Base-by-base conservation (phyloP, 768 basidiomycete species). In the Trametes cinnabarina region DNA sequence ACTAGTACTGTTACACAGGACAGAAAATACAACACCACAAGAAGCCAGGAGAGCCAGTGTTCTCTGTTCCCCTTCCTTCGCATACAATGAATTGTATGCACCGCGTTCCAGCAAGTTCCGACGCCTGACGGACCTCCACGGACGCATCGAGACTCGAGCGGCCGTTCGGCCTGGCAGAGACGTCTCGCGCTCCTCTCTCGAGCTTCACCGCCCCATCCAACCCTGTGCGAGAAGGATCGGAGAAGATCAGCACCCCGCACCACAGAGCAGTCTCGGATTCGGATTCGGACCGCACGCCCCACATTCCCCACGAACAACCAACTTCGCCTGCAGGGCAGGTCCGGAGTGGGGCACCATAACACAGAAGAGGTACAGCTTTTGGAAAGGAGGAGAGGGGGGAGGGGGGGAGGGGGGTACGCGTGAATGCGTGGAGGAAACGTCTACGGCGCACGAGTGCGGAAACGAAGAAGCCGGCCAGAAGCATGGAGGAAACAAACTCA, bases 401-500 rank as follows among this genome's bases (percentile, higher is more conserved):
- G n/a, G n/a, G n/a, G n/a, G n/a, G n/a, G n/a, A n/a, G n/a, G n/a
- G n/a, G n/a, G n/a, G n/a, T n/a, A n/a, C n/a, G n/a, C n/a, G n/a
- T n/a, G n/a, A n/a, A n/a, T n/a, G n/a, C n/a, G n/a, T n/a, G n/a
- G n/a, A n/a, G n/a, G n/a, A n/a, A n/a, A n/a, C n/a, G n/a, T n/a
- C n/a, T n/a, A n/a, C n/a, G n/a, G n/a, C n/a, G n/a, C n/a, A n/a
- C n/a, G n/a, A n/a, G n/a, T n/a, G n/a, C n/a, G n/a, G n/a, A n/a
- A n/a, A n/a, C n/a, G n/a, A n/a, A n/a, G n/a, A n/a, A n/a, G n/a
- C n/a, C n/a, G n/a, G n/a, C n/a, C n/a, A n/a, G n/a, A n/a, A n/a
- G n/a, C n/a, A n/a, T n/a, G n/a, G n/a, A 20, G 26, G 26, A 62
- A 55, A 26, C 39, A n/a, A 17, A 72, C 85, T 76, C 65, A 86